These are phyloP conservation scores for Fraxinus latifolia DNA, from an alignment of 305 asterid species.

Conservation along the genomic window DNA sequence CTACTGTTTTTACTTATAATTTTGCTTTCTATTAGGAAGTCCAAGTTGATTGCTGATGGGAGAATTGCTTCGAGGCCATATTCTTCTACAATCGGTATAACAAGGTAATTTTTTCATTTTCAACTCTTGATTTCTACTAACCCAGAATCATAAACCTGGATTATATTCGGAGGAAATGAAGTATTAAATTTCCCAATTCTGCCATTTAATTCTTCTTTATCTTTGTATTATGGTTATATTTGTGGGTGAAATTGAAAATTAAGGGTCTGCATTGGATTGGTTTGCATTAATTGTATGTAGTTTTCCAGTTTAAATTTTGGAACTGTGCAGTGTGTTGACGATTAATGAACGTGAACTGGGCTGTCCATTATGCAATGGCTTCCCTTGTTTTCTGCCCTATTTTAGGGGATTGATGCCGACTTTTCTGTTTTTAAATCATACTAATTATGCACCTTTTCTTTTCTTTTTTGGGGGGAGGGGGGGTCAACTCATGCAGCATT, in stretches of 20 bases:
- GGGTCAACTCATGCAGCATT: background rate
- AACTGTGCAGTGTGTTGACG: background rate
- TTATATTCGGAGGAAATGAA: background rate
- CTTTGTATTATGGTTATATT: background rate
- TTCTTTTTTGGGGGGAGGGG: background rate
- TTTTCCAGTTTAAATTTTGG: background rate
- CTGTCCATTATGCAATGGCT: background rate
- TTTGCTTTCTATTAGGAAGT: background rate
- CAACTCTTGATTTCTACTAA: background rate
- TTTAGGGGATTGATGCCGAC: constrained; percentile 23
- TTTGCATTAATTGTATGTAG: background rate
- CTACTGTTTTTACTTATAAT: background rate
- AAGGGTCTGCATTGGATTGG: background rate
- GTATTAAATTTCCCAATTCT: background rate
- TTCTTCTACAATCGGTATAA: constrained; percentile 3
- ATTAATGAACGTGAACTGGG: background rate
- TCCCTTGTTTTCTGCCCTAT: constrained; percentile 17
- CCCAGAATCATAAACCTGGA: background rate
- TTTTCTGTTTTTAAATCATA: background rate
- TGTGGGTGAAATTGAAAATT: background rate
- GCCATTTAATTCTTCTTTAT: background rate
- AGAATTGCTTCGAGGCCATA: background rate
- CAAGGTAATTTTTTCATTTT: constrained; percentile 22
- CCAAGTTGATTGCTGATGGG: constrained; percentile 2
- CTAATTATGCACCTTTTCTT: background rate